Base-by-base conservation (phyloP, 768 basidiomycete genomes). In the Suillus alpinus region DNA sequence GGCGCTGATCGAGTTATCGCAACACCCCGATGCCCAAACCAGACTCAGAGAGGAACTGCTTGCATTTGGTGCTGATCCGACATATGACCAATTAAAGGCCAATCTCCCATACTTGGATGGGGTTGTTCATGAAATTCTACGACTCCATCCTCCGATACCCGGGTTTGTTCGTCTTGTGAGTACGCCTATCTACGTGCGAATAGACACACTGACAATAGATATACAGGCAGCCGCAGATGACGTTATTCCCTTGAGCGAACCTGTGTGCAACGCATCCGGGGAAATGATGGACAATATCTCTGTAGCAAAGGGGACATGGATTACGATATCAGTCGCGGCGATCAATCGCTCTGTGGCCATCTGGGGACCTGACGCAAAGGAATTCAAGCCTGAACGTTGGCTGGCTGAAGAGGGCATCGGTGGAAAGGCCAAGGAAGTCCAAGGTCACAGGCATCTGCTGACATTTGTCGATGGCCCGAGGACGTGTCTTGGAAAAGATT, bases 171-270 rank as follows among this genome's bases (percentile, higher is more conserved):
- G 88, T 84, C 69, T 92, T 92, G 71, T 93, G 91, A 61, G 84
- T 86, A 65, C 92, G 16, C 39, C 93, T n/a, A 91, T 80, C 13
- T 80, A 81, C 68, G 92, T 93, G 74, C 92, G 90, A n/a, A 93
- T 75, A 41, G 83, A 87, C 69, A 91, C 92, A 2, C 26, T 92
- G 81, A 2, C 86, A 85, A 34, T 85, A 80, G 63, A 85, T 23
- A 43, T 36, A 6, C 62, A 85, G 78, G 80, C 83, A 0, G 66
- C 72, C 1, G 71, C 78, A 59, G 86, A 89, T 67, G 83, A 86
- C 59, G 68, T 85, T 3, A 77, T 91, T 13, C 87, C 86, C 0
- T 76, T 89, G n/a, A 76, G 75, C 13, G 65, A 68, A 1, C 85
- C 85, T 4, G 65, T 87, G 18, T 69, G 65, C 10, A 81, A 81